Conservation (phyloP, 352 stramenopile species). For the Aphanomyces invadans region DNA sequence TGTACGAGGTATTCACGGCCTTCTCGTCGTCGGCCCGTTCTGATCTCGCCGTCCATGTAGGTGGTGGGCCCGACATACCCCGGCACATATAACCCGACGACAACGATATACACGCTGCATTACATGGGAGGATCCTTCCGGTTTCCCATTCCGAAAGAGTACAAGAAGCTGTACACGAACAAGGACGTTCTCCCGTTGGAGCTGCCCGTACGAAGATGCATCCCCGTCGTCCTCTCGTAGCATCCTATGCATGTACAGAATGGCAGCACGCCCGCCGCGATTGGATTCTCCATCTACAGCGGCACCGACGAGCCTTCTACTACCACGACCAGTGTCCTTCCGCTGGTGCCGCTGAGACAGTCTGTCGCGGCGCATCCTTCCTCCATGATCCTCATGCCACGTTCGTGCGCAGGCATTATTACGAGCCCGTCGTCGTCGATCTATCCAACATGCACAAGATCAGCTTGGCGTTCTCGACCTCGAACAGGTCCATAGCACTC, state of each 20-base stretch:
- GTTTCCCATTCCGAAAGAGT: constrained; percentile 72
- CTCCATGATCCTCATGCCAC: too few species aligned
- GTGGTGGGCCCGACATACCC: constrained; percentile 81
- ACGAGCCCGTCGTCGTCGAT: constrained; percentile 55
- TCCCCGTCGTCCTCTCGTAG: not conserved
- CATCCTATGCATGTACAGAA: constrained; percentile 36
- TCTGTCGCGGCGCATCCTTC: too few species aligned
- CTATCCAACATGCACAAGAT: constrained; percentile 35
- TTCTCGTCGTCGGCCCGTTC: not conserved
- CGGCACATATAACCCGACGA: constrained; percentile 53
- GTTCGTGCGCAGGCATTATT: constrained; percentile 81
- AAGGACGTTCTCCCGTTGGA: constrained; percentile 72
- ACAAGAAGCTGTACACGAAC: constrained; percentile 61
- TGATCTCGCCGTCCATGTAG: constrained; percentile 27
- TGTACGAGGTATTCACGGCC: constrained; percentile 61
- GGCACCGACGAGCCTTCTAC: constrained; percentile 41
- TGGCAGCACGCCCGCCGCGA: constrained; percentile 60
- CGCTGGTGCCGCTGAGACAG: too few species aligned
- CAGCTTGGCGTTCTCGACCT: constrained; percentile 41
- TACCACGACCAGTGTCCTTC: constrained; percentile 30
- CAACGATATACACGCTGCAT: constrained; percentile 59
- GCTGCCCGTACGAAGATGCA: constrained; percentile 45
- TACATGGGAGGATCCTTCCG: constrained; percentile 66
- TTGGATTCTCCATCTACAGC: constrained; percentile 56
- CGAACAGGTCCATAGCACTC: constrained; percentile 62